phyloP scores from a whole-genome alignment of 768 basidiomycete species.

The Lentinula edodes region DNA sequence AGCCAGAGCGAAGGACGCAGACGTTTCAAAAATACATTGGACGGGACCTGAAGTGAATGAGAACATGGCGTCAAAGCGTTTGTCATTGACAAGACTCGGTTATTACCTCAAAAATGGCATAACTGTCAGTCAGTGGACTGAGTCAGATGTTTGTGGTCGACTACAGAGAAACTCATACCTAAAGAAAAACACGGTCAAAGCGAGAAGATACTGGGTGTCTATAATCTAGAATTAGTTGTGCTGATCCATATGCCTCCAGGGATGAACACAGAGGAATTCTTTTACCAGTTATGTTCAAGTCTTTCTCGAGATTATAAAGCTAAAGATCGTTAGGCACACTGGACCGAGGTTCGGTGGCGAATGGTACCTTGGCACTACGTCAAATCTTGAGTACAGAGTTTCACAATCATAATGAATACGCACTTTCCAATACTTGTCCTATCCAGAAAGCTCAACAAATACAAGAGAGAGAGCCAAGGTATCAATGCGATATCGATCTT shows the following conservation, averaged over 20 bases:
- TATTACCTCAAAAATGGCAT: constrained; percentile 62
- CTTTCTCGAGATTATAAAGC: constrained; percentile 58
- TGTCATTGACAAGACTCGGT: not conserved
- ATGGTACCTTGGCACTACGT: constrained; percentile 38
- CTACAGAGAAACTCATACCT: constrained; percentile 13
- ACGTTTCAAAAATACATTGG: constrained; percentile 67
- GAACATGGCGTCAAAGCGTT: not conserved
- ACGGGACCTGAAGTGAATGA: constrained; percentile 46
- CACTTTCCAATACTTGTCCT: constrained; percentile 49
- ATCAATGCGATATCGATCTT: constrained; percentile 66
- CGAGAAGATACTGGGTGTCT: constrained; percentile 60
- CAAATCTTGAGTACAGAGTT: constrained; percentile 18
- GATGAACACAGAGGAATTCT: not conserved
- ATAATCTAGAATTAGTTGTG: constrained; percentile 27
- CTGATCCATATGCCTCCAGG: not conserved
- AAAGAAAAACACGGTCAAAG: constrained; percentile 60
- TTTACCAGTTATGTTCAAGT: constrained; percentile 28
- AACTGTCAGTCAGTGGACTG: constrained; percentile 25
- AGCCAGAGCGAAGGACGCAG: constrained; percentile 76
- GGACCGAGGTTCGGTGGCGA: not conserved
- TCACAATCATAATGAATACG: not conserved
- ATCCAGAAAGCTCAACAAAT: constrained; percentile 68
- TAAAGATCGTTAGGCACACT: constrained; percentile 16
- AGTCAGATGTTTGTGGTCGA: too few relatives aligned
- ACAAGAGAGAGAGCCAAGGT: constrained; percentile 71